Evolutionary conservation across 2,329 filamentous ascomycete species (phyloP), one percentile per base, ranked within the genome.

Genomic region (Cercospora sesami): DNA sequence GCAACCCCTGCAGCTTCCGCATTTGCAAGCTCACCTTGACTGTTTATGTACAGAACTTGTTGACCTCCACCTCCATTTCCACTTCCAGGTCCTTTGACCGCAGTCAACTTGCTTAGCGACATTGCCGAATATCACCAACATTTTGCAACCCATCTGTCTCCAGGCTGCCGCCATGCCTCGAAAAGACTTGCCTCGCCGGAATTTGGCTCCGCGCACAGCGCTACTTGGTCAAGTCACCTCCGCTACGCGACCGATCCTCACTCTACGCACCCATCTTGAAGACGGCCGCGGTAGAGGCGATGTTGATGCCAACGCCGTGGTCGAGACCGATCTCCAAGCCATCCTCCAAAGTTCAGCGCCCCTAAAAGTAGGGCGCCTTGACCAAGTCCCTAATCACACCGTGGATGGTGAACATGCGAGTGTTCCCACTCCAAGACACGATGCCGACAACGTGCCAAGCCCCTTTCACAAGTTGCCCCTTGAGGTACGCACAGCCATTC

Each of bases 391-490:
- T n/a, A 26, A 28, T 8, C 23, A 14, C 23, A 26, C 7, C 21
- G 48, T 23, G 48, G 12, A 28, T 53, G 23, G 48, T 28, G 48
- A 28, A n/a, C 6, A 53, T 28, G 16, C 48, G 48, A n/a, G 23
- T 59, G 26, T 23, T 21, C 3, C 2, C 21, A 21, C 55, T 12
- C 8, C 55, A 18, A 8, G 31, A 59, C 31, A 18, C 16, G 51
- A 45, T 18, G 23, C 57, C 6, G 45, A 9, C 18, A 10, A 10
- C 42, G 36, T 21, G 18, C 30, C 63, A 9, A 71, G 71, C 30
- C 61, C 67, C 6, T 76, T 77, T 69, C 67, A 73, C 55, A 28
- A n/a, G 4, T 59, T 76, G 14, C 71, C 75, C 9, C 73, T 73
- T 57, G 75, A 77, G 69, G 74, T 75, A 69, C 63, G 68, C 68